phyloP scores from a whole-genome alignment of 2,329 filamentous ascomycete species.

The Tolypocladium tropicale region DNA sequence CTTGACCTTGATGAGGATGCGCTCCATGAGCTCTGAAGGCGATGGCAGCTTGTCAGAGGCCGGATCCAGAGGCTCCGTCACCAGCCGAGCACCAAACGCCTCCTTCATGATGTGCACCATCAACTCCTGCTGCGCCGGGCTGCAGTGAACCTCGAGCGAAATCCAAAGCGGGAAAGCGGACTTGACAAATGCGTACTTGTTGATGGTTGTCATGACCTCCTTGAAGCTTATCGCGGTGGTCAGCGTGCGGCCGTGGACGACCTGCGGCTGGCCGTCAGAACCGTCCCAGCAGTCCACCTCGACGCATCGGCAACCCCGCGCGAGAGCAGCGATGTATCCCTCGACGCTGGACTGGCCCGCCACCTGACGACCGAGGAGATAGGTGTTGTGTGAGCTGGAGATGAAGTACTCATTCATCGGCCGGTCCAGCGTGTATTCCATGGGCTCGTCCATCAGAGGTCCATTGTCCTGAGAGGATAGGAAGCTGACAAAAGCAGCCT shows the following conservation, averaged over 20 bases:
- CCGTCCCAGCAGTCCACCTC: slow-evolving; percentile 99
- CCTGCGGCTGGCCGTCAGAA: slow-evolving; percentile 72
- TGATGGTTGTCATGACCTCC: slow-evolving; percentile 87
- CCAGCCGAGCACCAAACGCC: slow-evolving; percentile 69
- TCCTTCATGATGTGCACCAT: slow-evolving; percentile 89
- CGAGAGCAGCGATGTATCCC: slow-evolving; percentile 82
- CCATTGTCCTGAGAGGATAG: slow-evolving; percentile 66
- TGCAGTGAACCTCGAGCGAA: slow-evolving; percentile 93
- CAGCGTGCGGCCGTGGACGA: slow-evolving; percentile 83
- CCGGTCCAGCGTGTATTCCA: slow-evolving; percentile 58
- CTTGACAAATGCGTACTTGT: slow-evolving; percentile 84
- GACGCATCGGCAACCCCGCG: slow-evolving; percentile 84
- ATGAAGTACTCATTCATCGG: slow-evolving; percentile 97
- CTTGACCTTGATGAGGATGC: slow-evolving; percentile 92
- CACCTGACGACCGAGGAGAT: slow-evolving; percentile 83
- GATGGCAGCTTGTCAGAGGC: slow-evolving; percentile 64
- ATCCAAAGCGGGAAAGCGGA: slow-evolving; percentile 87
- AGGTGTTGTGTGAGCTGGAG: slow-evolving; percentile 97
- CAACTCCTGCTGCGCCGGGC: slow-evolving; percentile 64
- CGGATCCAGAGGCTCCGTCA: slow-evolving; percentile 64
- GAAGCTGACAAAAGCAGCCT: slow-evolving; percentile 68
- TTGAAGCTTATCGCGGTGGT: slow-evolving; percentile 83
- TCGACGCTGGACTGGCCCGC: slow-evolving; percentile 86
- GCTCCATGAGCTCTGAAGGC: slow-evolving; percentile 73
- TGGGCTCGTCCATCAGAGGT: slow-evolving; percentile 50